Conservation (phyloP, 768 basidiomycete species). For the Hortiboletus flavorubellus region DNA sequence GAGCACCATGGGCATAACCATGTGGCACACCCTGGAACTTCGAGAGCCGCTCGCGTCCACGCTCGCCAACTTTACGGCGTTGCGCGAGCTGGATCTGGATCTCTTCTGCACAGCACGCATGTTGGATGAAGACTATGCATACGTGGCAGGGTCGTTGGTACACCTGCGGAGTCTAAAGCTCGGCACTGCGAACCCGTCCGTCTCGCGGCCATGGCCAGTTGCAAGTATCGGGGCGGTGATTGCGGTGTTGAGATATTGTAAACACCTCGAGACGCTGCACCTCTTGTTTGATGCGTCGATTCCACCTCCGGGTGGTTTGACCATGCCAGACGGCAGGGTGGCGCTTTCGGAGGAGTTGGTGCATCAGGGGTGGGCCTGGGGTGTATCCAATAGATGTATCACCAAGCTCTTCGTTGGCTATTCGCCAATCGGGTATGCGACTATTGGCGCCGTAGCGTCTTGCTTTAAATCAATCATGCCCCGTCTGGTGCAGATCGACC, state of each 20-base stretch:
- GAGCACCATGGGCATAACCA: not conserved
- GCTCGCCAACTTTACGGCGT: constrained; percentile 10
- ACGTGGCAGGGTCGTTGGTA: constrained; percentile 9
- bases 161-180: constrained; percentile 14
- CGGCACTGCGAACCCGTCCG: constrained; percentile 9
- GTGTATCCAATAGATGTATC: constrained; percentile 9
- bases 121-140: constrained; percentile 8
- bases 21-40: constrained; percentile 2
- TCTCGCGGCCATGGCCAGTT: not conserved
- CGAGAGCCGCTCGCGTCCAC: not conserved
- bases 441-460: not conserved
- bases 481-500: constrained; percentile 3
- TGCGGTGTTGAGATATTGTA: constrained; percentile 12
- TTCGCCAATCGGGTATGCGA: constrained; percentile 14
- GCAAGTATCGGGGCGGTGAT: constrained; percentile 12
- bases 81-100: constrained; percentile 19
- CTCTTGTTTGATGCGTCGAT: constrained; percentile 19
- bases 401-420: constrained; percentile 13
- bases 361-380: constrained; percentile 3
- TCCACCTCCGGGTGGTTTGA: not conserved
- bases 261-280: constrained; percentile 11
- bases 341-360: not conserved
- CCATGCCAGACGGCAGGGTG: not conserved
- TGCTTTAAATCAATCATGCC: constrained; percentile 18
- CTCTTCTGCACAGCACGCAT: constrained; percentile 6